Evolutionary conservation across 1,284 basidiomycete species (phyloP).

Genomic region (Taiwanofungus camphoratus): DNA sequence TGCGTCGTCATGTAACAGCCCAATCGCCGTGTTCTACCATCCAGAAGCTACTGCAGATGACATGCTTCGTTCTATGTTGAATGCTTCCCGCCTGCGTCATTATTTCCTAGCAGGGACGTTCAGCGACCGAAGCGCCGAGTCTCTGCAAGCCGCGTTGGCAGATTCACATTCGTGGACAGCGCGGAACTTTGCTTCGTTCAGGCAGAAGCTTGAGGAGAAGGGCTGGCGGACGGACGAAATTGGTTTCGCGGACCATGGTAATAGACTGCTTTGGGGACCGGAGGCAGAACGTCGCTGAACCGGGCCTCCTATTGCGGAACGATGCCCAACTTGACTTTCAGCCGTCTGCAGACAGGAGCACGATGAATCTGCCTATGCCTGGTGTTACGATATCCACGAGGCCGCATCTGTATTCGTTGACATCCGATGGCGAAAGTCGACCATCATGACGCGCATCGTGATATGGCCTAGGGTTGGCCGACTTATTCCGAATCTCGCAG

Average conservation of each 20-base stretch:
- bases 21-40: conserved; percentile 22
- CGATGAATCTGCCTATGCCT: too few relatives aligned
- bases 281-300: conserved; percentile 11
- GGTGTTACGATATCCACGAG: too few relatives aligned
- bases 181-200: conserved; percentile 20
- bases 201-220: conserved; percentile 16
- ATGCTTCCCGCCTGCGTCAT: conserved; percentile 22
- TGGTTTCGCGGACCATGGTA: conserved; percentile 26
- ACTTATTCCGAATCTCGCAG: too few relatives aligned
- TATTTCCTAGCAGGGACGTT: conserved; percentile 5
- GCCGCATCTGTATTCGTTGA: too few relatives aligned
- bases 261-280: conserved; percentile 23
- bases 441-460: too few relatives aligned
- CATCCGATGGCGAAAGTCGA: too few relatives aligned
- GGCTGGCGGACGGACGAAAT: conserved; percentile 28
- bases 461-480: too few relatives aligned
- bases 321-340: too few relatives aligned
- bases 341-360: too few relatives aligned
- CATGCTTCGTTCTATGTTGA: conserved; percentile 23
- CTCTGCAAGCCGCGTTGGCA: conserved; percentile 12
- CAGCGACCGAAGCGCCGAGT: not conserved
- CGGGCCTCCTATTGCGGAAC: too few relatives aligned
- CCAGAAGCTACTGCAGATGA: conserved; percentile 25
- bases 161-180: conserved; percentile 16
- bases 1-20: conserved; percentile 8